These are phyloP conservation scores for Solidago caesia DNA, from an alignment of 129 eudicot species.

Conservation along the genomic window DNA sequence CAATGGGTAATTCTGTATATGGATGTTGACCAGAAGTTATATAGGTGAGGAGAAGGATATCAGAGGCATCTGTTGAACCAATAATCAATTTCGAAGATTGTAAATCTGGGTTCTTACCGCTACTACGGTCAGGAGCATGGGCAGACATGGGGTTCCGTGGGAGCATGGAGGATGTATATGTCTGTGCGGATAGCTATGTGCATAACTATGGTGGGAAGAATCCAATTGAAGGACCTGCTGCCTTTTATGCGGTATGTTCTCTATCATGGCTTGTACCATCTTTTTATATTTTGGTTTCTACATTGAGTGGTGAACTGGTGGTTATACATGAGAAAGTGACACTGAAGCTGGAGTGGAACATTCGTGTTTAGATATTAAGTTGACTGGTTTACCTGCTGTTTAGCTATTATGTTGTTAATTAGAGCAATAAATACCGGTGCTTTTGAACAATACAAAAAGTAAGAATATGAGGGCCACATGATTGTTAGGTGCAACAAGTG, in stretches of 20 bases:
- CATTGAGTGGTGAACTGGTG: neutral
- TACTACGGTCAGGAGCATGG: constrained; percentile 96
- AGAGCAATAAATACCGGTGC: neutral
- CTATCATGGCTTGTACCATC: neutral
- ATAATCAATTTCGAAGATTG: constrained; percentile 27
- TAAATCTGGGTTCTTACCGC: constrained; percentile 51
- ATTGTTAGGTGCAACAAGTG: neutral
- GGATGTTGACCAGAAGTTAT: constrained; percentile 38
- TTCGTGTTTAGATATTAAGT: neutral
- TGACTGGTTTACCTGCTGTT: neutral
- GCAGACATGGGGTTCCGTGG: constrained; percentile 91
- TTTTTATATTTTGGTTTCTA: neutral
- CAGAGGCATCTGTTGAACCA: constrained; percentile 52
- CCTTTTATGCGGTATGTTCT: constrained; percentile 84
- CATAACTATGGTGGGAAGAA: constrained; percentile 55
- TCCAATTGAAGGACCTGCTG: constrained; percentile 55
- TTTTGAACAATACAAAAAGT: neutral
- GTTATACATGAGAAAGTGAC: constrained; percentile 1
- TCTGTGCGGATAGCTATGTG: constrained; percentile 70
- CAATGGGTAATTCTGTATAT: constrained; percentile 12
- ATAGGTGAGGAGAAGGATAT: constrained; percentile 57
- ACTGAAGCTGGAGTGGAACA: neutral
- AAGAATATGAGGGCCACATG: neutral
- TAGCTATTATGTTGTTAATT: neutral
- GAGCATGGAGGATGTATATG: constrained; percentile 89